Conservation (phyloP, 257 asterid species). For the Rhazya stricta region DNA sequence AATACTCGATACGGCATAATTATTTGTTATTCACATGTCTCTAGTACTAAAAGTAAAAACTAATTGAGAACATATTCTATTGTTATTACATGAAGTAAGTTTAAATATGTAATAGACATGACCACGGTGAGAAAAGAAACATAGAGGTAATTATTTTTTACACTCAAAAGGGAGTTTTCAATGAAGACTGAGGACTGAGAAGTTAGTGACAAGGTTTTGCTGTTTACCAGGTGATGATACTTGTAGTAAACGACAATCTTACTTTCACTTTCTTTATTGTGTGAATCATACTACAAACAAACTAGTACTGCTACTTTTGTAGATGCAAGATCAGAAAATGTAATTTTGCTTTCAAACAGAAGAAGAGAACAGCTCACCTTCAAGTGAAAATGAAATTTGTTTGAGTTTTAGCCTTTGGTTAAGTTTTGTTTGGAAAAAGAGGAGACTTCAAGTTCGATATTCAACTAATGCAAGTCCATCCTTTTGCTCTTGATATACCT, state of each 20-base stretch:
- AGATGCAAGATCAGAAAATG: neutral
- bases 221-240: neutral
- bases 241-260: neutral
- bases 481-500: no score
- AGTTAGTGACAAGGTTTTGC: neutral
- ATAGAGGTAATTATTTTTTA: neutral
- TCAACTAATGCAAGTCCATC: no score
- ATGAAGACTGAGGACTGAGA: neutral
- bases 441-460: no score
- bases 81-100: no score
- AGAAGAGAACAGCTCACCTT: neutral
- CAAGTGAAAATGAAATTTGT: constrained; percentile 1
- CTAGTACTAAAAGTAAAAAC: neutral
- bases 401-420: neutral
- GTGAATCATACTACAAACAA: neutral
- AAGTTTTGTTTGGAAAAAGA: neutral
- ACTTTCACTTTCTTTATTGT: neutral
- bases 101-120: no score
- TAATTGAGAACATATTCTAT: no score
- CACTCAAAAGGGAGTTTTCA: neutral
- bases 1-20: no score
- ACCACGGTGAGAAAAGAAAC: no score
- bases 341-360: neutral
- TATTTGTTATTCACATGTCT: no score
- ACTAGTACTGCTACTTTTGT: neutral